Conservation (phyloP, 805 yeast species). For the Myxozyma monticola region DNA sequence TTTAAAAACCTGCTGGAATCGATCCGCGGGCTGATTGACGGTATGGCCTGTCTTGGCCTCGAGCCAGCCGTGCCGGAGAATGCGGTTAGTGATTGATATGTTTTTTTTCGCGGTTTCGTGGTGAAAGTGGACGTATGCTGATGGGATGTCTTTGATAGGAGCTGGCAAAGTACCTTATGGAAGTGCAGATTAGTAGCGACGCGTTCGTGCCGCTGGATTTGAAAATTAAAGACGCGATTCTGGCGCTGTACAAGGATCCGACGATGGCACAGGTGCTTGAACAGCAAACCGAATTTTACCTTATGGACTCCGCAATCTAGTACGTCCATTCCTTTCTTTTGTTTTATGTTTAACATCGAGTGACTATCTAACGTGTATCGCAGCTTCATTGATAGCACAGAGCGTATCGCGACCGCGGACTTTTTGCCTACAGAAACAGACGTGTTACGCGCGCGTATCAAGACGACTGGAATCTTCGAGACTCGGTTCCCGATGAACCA, state of each 20-base stretch:
- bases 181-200: slow-evolving; percentile 42
- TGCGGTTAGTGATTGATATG: background rate
- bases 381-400: slow-evolving; percentile 62
- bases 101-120: slow-evolving; percentile 38
- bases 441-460: slow-evolving; percentile 81
- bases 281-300: slow-evolving; percentile 67
- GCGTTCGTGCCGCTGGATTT: slow-evolving; percentile 55
- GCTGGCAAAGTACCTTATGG: slow-evolving; percentile 6
- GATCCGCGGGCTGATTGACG: slow-evolving; percentile 63
- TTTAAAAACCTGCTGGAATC: slow-evolving; percentile 76
- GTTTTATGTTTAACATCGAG: background rate
- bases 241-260: slow-evolving; percentile 55
- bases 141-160: slow-evolving; percentile 16
- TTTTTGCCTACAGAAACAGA: slow-evolving; percentile 77
- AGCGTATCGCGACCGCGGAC: slow-evolving; percentile 56
- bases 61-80: slow-evolving; percentile 3
- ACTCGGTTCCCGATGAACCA: slow-evolving; percentile 74
- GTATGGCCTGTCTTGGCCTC: slow-evolving; percentile 36
- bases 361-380: background rate
- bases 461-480: slow-evolving; percentile 90
- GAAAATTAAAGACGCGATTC: slow-evolving; percentile 50
- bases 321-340: slow-evolving; percentile 41
- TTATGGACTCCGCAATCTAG: slow-evolving; percentile 76
- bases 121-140: slow-evolving; percentile 34
- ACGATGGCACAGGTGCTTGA: slow-evolving; percentile 59